Percentiles rank a stretch among this genome's conserved stretches.
These are phyloP conservation scores for Tremellales sp. DNA, from an alignment of 1,284 basidiomycete species.

Conservation along the genomic window DNA sequence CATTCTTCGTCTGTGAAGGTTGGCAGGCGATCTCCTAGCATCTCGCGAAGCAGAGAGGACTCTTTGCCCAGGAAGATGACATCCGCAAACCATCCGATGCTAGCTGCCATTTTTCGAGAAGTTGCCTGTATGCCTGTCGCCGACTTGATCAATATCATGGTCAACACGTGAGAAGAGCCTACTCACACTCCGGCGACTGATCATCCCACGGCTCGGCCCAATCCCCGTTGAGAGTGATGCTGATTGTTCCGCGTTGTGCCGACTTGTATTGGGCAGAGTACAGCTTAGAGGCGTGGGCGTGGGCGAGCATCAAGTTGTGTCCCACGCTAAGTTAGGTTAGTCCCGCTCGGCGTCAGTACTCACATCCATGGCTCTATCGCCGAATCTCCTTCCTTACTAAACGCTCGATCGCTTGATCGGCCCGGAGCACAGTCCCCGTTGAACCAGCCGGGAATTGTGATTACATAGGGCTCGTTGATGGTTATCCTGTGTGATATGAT, in stretches of 20 bases:
- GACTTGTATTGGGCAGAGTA: constrained; percentile 62
- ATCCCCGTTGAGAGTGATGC: constrained; percentile 69
- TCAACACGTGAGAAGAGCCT: neutral
- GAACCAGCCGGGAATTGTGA: constrained; percentile 66
- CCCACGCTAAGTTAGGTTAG: constrained; percentile 55
- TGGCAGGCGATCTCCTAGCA: constrained; percentile 64
- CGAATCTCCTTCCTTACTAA: constrained; percentile 2
- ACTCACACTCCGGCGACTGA: constrained; percentile 61
- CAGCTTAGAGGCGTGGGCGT: constrained; percentile 61
- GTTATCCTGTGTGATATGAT: no score
- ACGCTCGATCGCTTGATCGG: neutral
- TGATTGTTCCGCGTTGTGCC: constrained; percentile 58
- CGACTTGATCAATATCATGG: no score
- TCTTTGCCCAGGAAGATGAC: constrained; percentile 70
- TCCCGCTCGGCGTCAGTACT: constrained; percentile 18
- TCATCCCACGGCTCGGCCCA: constrained; percentile 68
- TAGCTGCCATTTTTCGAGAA: constrained; percentile 62
- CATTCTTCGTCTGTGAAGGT: constrained; percentile 62
- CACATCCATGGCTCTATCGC: constrained; percentile 1
- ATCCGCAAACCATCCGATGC: constrained; percentile 57
- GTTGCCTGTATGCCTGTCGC: constrained; percentile 61
- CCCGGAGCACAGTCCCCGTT: constrained; percentile 17
- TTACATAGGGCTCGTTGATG: constrained; percentile 69
- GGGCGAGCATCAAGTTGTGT: constrained; percentile 64
- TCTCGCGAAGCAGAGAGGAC: constrained; percentile 59